A percentile compares a stretch with the other conserved stretches of the same genome.
These are phyloP conservation scores for Mycoemilia scoparia DNA, from an alignment of 192 early-diverging fungal genomes.

Conservation along the genomic window DNA sequence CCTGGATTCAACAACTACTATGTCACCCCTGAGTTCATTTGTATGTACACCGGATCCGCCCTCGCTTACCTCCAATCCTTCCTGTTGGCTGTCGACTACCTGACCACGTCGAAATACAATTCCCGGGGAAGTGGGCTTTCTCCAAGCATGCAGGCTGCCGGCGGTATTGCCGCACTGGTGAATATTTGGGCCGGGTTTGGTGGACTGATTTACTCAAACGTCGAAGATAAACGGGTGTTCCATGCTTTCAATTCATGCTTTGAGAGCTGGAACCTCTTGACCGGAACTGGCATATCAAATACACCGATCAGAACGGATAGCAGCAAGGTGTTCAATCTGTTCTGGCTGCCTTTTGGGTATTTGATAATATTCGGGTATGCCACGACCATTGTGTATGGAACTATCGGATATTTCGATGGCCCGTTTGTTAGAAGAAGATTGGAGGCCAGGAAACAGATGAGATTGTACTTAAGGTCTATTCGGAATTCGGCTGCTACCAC, in stretches of 20 bases:
- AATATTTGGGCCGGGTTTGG: conserved; percentile 30
- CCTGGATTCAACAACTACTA: conserved; percentile 6
- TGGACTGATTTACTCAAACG: conserved; percentile 17
- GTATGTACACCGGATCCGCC: conserved; percentile 19
- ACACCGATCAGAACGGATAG: conserved; percentile 11
- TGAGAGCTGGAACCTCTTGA: conserved; percentile 19
- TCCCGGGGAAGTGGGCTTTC: conserved; percentile 19
- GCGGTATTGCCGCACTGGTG: conserved; percentile 21
- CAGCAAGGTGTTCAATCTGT: conserved; percentile 26
- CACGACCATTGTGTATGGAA: conserved; percentile 22
- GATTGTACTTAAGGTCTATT: conserved; percentile 11
- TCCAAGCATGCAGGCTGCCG: conserved; percentile 19
- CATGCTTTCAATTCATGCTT: conserved; percentile 30
- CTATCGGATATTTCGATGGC: conserved; percentile 24
- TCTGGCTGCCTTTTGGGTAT: conserved; percentile 29
- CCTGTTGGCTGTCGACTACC: conserved; percentile 13
- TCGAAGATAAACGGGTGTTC: conserved; percentile 13
- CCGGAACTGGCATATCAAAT: conserved; percentile 19
- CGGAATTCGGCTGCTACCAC: conserved; percentile 4
- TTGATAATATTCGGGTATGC: conserved; percentile 26
- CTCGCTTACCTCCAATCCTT: conserved; percentile 17
- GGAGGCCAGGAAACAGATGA: conserved; percentile 11
- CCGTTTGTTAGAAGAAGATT: conserved; percentile 18
- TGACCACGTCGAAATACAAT: conserved; percentile 22
- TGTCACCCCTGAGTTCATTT: conserved; percentile 24